Evolutionary conservation across 2,329 filamentous ascomycete genomes (phyloP), one percentile per base, ranked within the genome.

Genomic region (Penicillium capsulatum): DNA sequence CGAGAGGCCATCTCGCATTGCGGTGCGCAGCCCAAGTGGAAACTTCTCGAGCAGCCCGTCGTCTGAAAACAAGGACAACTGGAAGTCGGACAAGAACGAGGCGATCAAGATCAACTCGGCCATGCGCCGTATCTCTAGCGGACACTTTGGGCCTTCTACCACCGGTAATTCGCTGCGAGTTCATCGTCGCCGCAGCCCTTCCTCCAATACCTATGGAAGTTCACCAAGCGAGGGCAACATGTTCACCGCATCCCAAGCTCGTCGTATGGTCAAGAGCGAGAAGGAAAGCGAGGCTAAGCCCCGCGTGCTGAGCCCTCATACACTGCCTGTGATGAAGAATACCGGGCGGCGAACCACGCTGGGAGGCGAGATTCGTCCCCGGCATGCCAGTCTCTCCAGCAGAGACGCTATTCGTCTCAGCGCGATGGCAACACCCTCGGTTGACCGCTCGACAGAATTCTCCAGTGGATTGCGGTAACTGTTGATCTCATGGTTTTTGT

Each of bases 171-270:
- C 65, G 16, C 48, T 60, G 32, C 67, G 72, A 11, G 64, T 69
- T 13, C 66, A 80, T 51, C 69, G 77, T 45, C 67, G 77, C 33
- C 74, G 79, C 43, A 80, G 76, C 47, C 79, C 76, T 5, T 75
- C 73, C 8, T 64, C 66, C 14, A 66, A 67, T 33, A 62, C 66
- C 4, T 63, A 71, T 14, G 63, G 69, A 38, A 76, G 73, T 38
- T 76, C 79, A 10, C 76, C 77, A 2, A 74, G 69, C 36, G 76
- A 80, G 49, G 77, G 75, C 42, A 66, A 68, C 6, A 70, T 82
- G 61, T 84, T 84, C 61, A 82, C 79, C 1, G 78, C 80, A 16
- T 74, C 76, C 38, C 80, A 83, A 46, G 80, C 81, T 17, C 71
- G 82, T 30, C 72, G 82, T 10, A 83, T 85, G 78, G 76, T 80